phyloP scores from a whole-genome alignment of 345 rosid species.

The Salix dunnii region DNA sequence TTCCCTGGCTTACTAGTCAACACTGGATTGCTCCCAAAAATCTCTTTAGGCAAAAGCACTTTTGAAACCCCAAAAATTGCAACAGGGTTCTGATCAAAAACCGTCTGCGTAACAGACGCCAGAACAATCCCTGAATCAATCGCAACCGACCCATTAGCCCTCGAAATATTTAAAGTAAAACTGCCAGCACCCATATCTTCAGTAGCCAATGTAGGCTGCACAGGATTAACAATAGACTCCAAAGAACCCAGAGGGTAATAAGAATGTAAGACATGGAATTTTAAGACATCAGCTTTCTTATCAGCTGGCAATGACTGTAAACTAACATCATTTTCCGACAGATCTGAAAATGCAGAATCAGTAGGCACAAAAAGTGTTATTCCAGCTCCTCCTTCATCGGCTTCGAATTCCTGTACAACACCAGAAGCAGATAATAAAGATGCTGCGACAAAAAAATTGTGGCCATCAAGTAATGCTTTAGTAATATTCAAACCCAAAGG shows the following conservation, averaged over 20 bases:
- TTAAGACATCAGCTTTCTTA: conserved; percentile 59
- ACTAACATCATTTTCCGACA: conserved; percentile 43
- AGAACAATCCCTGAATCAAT: conserved; percentile 73
- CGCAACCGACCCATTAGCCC: conserved; percentile 74
- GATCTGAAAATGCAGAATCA: conserved; percentile 70
- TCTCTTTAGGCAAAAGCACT: conserved; percentile 74
- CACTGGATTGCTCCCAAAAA: conserved; percentile 44
- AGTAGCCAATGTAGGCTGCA: conserved; percentile 87
- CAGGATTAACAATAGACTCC: conserved; percentile 84
- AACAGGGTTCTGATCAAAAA: conserved; percentile 81
- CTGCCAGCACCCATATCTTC: conserved; percentile 75
- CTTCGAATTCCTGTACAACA: conserved; percentile 65
- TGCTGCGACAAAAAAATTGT: conserved; percentile 77
- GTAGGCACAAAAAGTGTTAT: conserved; percentile 88
- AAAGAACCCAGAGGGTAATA: conserved; percentile 90
- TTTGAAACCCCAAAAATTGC: conserved; percentile 82
- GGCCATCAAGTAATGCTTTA: conserved; percentile 67
- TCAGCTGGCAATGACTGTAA: conserved; percentile 77
- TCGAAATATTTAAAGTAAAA: conserved; percentile 74
- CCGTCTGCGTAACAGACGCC: conserved; percentile 80
- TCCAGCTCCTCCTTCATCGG: conserved; percentile 83
- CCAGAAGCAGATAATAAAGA: conserved; percentile 81
- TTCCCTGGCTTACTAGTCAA: conserved; percentile 34
- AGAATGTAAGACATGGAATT: conserved; percentile 81
- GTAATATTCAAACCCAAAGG: conserved; percentile 69